phyloP scores from a whole-genome alignment of 2,329 filamentous ascomycete species.

The Dothideomycetes sp. region DNA sequence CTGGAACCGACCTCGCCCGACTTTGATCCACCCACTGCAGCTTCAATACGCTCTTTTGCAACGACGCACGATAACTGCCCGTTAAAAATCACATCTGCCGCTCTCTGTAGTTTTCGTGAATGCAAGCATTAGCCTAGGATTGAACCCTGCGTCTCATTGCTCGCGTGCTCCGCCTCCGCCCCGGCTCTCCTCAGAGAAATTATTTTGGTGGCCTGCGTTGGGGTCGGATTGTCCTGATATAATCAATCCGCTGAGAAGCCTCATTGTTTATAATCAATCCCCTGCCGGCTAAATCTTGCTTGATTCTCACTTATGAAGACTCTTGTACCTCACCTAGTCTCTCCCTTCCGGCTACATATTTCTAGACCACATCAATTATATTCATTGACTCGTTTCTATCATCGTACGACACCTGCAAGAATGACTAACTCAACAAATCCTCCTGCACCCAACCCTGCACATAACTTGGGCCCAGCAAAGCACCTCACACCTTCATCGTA shows the following conservation, averaged over 20 bases:
- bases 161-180: too few relatives aligned
- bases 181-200: neutral
- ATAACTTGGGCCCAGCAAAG: conserved; percentile 21
- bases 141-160: neutral
- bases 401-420: neutral
- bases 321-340: neutral
- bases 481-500: conserved; percentile 26
- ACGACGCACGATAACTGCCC: neutral
- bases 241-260: too few relatives aligned
- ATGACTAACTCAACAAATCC: conserved; percentile 11
- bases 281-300: too few relatives aligned
- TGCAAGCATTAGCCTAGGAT: neutral
- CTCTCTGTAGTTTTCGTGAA: neutral
- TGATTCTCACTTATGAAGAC: neutral
- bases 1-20: too few relatives aligned
- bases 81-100: neutral
- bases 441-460: conserved; percentile 23
- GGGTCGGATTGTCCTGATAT: too few relatives aligned
- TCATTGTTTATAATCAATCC: too few relatives aligned
- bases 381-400: neutral
- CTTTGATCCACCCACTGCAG: too few relatives aligned
- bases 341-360: too few relatives aligned
- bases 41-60: too few relatives aligned
- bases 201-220: neutral
- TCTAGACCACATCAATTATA: too few relatives aligned